Conservation (phyloP, 2,329 filamentous ascomycete genomes). For the Cordyceps cicadae region DNA sequence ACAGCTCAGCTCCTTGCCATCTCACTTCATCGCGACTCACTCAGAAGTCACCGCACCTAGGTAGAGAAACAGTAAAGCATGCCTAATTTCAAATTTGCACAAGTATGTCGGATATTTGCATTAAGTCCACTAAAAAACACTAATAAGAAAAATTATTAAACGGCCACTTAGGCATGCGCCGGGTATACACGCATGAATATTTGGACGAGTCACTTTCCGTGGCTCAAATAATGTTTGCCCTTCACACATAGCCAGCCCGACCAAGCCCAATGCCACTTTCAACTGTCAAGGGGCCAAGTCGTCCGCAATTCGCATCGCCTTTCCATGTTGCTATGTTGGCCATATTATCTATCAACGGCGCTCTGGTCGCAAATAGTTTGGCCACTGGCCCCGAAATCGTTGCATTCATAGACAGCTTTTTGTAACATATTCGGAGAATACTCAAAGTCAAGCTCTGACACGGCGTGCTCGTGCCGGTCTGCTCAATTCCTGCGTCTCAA, state of each 20-base stretch:
- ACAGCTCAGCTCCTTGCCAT: not conserved
- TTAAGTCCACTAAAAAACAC: conserved; percentile 53
- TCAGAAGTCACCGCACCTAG: not conserved
- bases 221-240: not conserved
- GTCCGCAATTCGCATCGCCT: not conserved
- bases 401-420: conserved; percentile 22
- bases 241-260: conserved; percentile 4
- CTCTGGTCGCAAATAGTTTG: conserved; percentile 2
- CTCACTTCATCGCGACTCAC: not conserved
- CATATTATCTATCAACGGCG: not conserved
- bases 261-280: conserved; percentile 6
- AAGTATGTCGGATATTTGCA: conserved; percentile 49
- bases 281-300: not conserved
- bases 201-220: not conserved
- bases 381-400: conserved; percentile 21
- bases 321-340: conserved; percentile 7
- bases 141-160: conserved; percentile 36
- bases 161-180: conserved; percentile 17
- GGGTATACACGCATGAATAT: conserved; percentile 4
- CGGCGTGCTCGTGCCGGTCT: conserved; percentile 30
- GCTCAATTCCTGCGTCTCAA: conserved; percentile 32
- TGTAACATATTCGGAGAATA: conserved; percentile 25
- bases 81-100: conserved; percentile 7
- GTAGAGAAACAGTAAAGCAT: not conserved
- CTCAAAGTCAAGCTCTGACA: conserved; percentile 28